phyloP scores from a whole-genome alignment of 768 basidiomycete genomes.

The Gelatoporia subvermispora region DNA sequence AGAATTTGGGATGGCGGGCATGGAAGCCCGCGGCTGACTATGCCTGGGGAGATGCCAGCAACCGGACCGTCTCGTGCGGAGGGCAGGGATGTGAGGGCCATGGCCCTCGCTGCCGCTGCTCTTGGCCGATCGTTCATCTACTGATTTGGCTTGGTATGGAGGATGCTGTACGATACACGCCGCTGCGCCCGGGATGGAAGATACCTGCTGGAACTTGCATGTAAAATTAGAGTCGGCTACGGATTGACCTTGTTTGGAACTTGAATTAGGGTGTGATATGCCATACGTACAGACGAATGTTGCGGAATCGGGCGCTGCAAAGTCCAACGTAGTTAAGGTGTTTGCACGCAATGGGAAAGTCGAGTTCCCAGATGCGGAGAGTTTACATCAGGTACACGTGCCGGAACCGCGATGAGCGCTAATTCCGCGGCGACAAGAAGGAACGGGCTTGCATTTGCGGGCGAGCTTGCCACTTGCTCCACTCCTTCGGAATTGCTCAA shows the following conservation, averaged over 20 bases:
- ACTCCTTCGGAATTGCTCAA: neutral
- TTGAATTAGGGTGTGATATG: too few relatives aligned
- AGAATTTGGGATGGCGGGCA: slow-evolving; percentile 18
- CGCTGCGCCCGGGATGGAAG: too few relatives aligned
- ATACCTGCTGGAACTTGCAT: too few relatives aligned
- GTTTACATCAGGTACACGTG: neutral
- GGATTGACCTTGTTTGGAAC: too few relatives aligned
- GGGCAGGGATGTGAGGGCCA: slow-evolving; percentile 7
- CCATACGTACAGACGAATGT: too few relatives aligned
- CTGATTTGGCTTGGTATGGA: neutral
- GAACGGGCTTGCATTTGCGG: too few relatives aligned
- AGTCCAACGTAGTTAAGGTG: too few relatives aligned
- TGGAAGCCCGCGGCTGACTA: slow-evolving; percentile 5
- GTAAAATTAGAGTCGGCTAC: too few relatives aligned
- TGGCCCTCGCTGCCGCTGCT: slow-evolving; percentile 11
- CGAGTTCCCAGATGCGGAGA: too few relatives aligned
- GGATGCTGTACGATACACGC: too few relatives aligned
- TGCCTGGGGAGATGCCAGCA: slow-evolving; percentile 20
- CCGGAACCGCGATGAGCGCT: neutral
- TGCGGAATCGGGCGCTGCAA: too few relatives aligned
- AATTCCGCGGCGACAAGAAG: neutral
- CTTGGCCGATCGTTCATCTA: slow-evolving; percentile 16
- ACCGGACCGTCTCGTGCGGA: neutral
- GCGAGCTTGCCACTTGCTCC: neutral
- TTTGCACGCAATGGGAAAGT: too few relatives aligned